Conservation (phyloP, 441 rosid species). For the Biscutella laevigata region DNA sequence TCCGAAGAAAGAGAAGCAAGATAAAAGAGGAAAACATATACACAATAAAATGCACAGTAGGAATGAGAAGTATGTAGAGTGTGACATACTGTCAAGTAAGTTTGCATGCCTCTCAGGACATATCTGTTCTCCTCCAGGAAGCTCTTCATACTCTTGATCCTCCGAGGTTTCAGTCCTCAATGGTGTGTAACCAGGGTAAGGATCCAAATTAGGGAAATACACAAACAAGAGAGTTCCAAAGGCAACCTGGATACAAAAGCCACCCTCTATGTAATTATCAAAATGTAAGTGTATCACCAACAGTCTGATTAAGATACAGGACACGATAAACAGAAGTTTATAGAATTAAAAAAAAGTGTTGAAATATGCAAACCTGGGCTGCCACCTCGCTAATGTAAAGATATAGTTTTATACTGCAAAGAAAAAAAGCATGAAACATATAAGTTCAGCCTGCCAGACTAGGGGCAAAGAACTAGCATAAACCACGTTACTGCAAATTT, state of each 20-base stretch:
- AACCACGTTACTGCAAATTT: not conserved
- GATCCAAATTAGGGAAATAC: slow-evolving; percentile 76
- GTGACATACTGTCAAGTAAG: slow-evolving; percentile 68
- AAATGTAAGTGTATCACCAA: not conserved
- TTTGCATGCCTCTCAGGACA: slow-evolving; percentile 83
- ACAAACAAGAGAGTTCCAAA: slow-evolving; percentile 74
- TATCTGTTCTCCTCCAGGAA: slow-evolving; percentile 77
- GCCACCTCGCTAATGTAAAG: slow-evolving; percentile 68
- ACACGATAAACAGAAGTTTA: not conserved
- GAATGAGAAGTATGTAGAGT: slow-evolving; percentile 9
- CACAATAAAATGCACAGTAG: not conserved
- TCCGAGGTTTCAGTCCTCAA: slow-evolving; percentile 40
- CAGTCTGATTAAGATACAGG: not conserved
- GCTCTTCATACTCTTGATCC: slow-evolving; percentile 74
- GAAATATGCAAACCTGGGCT: slow-evolving; percentile 59
- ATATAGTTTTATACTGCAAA: slow-evolving; percentile 65
- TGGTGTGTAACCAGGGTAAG: slow-evolving; percentile 78
- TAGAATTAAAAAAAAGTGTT: slow-evolving; percentile 19
- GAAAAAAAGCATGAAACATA: slow-evolving; percentile 10
- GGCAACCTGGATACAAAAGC: slow-evolving; percentile 47
- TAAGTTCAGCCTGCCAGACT: slow-evolving; percentile 20
- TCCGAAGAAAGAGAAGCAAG: not conserved
- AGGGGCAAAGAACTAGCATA: not conserved
- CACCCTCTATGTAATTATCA: slow-evolving; percentile 8
- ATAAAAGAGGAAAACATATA: slow-evolving; percentile 7